These are phyloP conservation scores for Moesziomyces sp. DNA, from an alignment of 1,284 basidiomycete genomes.

Conservation along the genomic window DNA sequence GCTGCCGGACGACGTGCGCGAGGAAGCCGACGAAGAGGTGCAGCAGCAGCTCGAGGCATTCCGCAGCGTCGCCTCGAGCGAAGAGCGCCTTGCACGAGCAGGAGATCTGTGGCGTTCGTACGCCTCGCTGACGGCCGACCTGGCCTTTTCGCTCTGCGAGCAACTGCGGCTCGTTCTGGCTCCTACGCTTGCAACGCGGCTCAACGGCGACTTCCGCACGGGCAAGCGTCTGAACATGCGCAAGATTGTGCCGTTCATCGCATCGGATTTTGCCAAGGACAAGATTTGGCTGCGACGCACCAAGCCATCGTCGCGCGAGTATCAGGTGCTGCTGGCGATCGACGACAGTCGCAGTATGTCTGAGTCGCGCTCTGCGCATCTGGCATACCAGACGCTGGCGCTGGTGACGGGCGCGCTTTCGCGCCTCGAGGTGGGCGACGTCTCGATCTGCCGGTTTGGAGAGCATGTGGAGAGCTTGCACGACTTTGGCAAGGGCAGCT, in stretches of 20 bases:
- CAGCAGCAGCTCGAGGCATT: constrained; percentile 68
- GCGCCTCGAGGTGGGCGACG: constrained; percentile 92
- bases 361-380: constrained; percentile 88
- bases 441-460: constrained; percentile 92
- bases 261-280: constrained; percentile 98
- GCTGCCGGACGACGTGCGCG: constrained; percentile 54
- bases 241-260: constrained; percentile 98
- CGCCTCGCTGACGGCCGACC: constrained; percentile 86
- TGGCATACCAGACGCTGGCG: constrained; percentile 93
- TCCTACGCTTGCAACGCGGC: constrained; percentile 90
- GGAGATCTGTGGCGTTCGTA: constrained; percentile 90
- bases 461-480: constrained; percentile 87
- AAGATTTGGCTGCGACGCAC: constrained; percentile 98
- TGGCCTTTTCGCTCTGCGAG: constrained; percentile 82
- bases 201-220: constrained; percentile 96
- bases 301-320: constrained; percentile 91
- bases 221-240: constrained; percentile 99
- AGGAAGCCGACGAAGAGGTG: constrained; percentile 60
- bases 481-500: constrained; percentile 72
- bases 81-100: constrained; percentile 74
- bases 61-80: constrained; percentile 74
- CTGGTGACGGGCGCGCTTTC: constrained; percentile 90
- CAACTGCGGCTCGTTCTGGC: constrained; percentile 96
- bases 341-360: constrained; percentile 98
- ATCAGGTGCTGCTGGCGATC: constrained; percentile 92